These are phyloP conservation scores for Marasmius sp. DNA, from an alignment of 1,284 basidiomycete genomes.

Conservation along the genomic window DNA sequence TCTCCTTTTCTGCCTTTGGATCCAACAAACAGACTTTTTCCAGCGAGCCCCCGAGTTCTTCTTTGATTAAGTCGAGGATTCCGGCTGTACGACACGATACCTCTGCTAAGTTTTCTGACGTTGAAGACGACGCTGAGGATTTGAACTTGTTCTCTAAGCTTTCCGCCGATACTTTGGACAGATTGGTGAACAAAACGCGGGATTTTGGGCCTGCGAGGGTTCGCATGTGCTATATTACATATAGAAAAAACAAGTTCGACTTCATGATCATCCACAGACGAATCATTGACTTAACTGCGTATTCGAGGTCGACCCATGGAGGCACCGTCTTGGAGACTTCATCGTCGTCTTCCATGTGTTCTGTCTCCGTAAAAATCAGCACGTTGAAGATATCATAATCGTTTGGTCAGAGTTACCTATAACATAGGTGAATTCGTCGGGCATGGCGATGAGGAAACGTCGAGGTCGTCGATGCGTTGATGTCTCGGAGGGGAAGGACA, in stretches of 20 bases:
- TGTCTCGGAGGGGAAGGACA: background rate
- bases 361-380: slow-evolving; percentile 39
- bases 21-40: slow-evolving; percentile 84
- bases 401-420: background rate
- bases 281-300: slow-evolving; percentile 37
- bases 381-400: background rate
- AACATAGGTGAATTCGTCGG: background rate
- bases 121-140: slow-evolving; percentile 11
- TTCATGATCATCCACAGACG: background rate
- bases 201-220: slow-evolving; percentile 66
- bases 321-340: slow-evolving; percentile 68
- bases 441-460: background rate
- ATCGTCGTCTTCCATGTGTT: slow-evolving; percentile 97
- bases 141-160: slow-evolving; percentile 53
- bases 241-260: background rate
- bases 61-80: slow-evolving; percentile 66
- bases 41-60: slow-evolving; percentile 41
- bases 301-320: slow-evolving; percentile 90
- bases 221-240: slow-evolving; percentile 73
- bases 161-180: slow-evolving; percentile 67
- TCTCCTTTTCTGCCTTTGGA: slow-evolving; percentile 71
- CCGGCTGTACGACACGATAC: slow-evolving; percentile 61
- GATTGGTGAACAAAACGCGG: slow-evolving; percentile 80
- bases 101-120: slow-evolving; percentile 34
- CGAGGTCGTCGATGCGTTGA: background rate